Base-by-base conservation (phyloP, 164 flowering plant species). In the Vitis cinerea region DNA sequence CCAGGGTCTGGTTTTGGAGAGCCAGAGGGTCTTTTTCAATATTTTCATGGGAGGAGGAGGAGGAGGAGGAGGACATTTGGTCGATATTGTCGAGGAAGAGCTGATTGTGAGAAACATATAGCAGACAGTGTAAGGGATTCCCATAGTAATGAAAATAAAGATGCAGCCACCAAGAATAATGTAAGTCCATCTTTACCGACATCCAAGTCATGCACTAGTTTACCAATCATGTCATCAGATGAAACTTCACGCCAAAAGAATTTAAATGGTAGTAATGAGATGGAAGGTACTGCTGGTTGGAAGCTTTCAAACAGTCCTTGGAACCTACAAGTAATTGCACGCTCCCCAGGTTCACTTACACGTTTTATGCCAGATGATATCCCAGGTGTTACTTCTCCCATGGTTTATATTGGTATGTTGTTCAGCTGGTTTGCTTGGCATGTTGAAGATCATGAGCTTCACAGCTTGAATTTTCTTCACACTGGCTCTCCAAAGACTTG, bases 361-460 rank as follows among this genome's bases (percentile, higher is more conserved):
- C 93, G 97, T 31, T 96, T 88, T 72, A 96, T 96, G 99, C 90
- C 96, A 8, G 98, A 96, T 83, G 98, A 96, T 75, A 85, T 96
- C 17, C 99, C 98, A 13, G 99, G 99, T 63, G 99, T 96, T 76
- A 96, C 99, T 12, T 93, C 99, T 61, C 98, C 99, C 1, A 96
- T 96, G 99, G 81, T 96, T 51, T 96, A 96, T 72, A 86, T 96
- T 78, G 99, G 97, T 52, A 96, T 96, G 99, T 64, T 96, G 70
- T 96, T 89, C 81, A 96, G 99, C 81, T 96, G 99, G 99, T 96
- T 96, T 84, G 99, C 99, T 31, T 96, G 99, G 99, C 99, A 96
- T 83, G 95, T 96, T 70, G 99, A 96, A 81, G 99, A 96, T 82
- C 99, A 96, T 79, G 99, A 96, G 80, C 97, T 96, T 80, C 99